Evolutionary conservation across 352 stramenopile species (phyloP), one percentile per base, ranked within the genome.

Genomic region (Pythium dissotocum): DNA sequence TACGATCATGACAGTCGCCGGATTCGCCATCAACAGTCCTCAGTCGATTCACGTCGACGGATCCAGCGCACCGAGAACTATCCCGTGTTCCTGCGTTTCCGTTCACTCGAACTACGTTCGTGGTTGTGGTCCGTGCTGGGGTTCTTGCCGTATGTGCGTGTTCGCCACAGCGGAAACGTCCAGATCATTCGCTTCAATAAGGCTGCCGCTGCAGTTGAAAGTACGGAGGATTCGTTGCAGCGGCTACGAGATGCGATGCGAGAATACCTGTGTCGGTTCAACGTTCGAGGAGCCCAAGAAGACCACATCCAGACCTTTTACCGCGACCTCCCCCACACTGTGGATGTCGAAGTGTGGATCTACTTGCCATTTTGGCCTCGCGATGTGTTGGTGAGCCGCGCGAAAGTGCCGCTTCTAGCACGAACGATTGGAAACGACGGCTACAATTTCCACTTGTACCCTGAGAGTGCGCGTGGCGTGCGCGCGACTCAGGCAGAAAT

Each of bases 291-390:
- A 5, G 9, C 30, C 3, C 13, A 5, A 36, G 36, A 10, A 1
- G 42, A 62, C 57, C 53, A 70, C 62, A 52, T 66, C 13, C 36
- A 42, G 26, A 72, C 65, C 3, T 58, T 24, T 18, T 54, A 53
- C 54, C 40, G 58, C 4, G 72, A 79, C 16, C 35, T 76, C 13
- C 59, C 63, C 12, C 65, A 76, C 26, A 61, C 70, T 2, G 28
- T 77, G 7, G 63, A 72, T 28, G 58, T 79, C 14, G 65, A 79
- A 65, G 58, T 79, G 1, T 76, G 73, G 70, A 64, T 79, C 30
- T 77, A 77, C 40, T 18, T 79, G 9, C 70, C 73, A 2, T 77
- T 71, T 48, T 76, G 73, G 63, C 70, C 57, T 48, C 49, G 44
- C n/a, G 73, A 79, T 35, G 36, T 72, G 3, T 60, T 70, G 24